A percentile compares a stretch with the other conserved stretches of the same genome.
Evolutionary conservation across 176 grass and related monocot species (phyloP).

Genomic region (Bothriochloa decipiens): DNA sequence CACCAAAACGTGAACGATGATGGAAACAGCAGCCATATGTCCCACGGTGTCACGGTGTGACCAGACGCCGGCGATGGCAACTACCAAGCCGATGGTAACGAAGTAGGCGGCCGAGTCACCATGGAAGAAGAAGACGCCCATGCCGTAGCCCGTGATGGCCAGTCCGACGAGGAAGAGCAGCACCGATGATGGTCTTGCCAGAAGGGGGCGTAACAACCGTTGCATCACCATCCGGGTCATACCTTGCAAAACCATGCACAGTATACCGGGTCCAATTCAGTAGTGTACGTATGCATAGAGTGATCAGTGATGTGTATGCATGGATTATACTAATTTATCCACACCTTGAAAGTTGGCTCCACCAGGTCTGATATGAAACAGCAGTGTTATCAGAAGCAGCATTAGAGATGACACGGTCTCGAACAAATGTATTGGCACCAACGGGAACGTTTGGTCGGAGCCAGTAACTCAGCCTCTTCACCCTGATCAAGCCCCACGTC

Average conservation of each 20-base stretch:
- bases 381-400: not conserved
- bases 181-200: not conserved
- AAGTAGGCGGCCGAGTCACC: not conserved
- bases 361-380: not conserved
- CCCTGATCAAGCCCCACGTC: constrained; percentile 16
- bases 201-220: not conserved
- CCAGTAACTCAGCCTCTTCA: constrained; percentile 1
- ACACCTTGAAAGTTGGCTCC: not conserved
- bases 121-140: not conserved
- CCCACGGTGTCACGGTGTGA: not conserved
- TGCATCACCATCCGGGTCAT: not conserved
- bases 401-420: not conserved
- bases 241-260: not conserved
- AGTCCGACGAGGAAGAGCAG: not conserved
- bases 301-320: not conserved
- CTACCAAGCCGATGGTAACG: not conserved
- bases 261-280: not conserved
- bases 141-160: not conserved
- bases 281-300: too few relatives aligned
- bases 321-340: not conserved
- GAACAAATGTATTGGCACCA: not conserved
- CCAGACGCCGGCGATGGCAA: not conserved
- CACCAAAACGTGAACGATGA: not conserved
- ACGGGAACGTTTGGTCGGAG: constrained; percentile 1
- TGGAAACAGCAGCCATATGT: not conserved